A percentile compares a stretch with the other conserved stretches of the same genome.
These are phyloP conservation scores for Ceratobasidium sp. DNA, from an alignment of 1,284 basidiomycete genomes.

Conservation along the genomic window DNA sequence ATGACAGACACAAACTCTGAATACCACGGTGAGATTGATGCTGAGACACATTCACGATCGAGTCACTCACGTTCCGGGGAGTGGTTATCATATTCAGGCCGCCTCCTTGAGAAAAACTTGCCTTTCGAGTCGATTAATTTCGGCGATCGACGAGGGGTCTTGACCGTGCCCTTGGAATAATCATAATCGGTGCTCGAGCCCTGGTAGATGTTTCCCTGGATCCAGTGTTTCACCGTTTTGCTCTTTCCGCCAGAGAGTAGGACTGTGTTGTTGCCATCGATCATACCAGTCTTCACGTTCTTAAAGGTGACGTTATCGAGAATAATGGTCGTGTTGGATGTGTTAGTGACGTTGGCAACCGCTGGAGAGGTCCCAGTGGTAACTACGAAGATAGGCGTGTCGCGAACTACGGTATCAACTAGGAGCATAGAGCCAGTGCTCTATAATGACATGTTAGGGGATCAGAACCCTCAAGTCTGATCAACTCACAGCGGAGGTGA, in stretches of 20 bases:
- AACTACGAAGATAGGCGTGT: slow-evolving; percentile 53
- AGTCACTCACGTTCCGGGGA: slow-evolving; percentile 54
- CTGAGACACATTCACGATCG: neutral
- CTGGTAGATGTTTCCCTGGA: slow-evolving; percentile 65
- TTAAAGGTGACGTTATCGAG: slow-evolving; percentile 49
- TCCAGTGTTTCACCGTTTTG: slow-evolving; percentile 67
- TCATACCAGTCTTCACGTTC: slow-evolving; percentile 45
- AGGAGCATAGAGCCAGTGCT: slow-evolving; percentile 65
- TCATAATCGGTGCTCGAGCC: slow-evolving; percentile 54
- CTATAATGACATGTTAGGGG: slow-evolving; percentile 43
- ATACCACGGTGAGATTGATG: neutral
- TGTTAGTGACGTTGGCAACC: slow-evolving; percentile 31
- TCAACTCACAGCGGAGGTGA: slow-evolving; percentile 57
- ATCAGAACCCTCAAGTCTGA: neutral
- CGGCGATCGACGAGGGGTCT: slow-evolving; percentile 60
- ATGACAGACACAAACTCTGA: slow-evolving; percentile 66
- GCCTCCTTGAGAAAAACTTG: slow-evolving; percentile 67
- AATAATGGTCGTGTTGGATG: slow-evolving; percentile 59
- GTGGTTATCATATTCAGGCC: slow-evolving; percentile 73
- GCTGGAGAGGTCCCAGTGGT: slow-evolving; percentile 58
- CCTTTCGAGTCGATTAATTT: slow-evolving; percentile 63
- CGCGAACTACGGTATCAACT: slow-evolving; percentile 62
- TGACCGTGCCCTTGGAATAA: slow-evolving; percentile 61
- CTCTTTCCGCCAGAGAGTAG: slow-evolving; percentile 57
- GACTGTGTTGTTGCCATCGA: slow-evolving; percentile 59